Percentiles rank a stretch among this genome's conserved stretches.
Evolutionary conservation across 2,329 filamentous ascomycete species (phyloP).

Genomic region (Pseudonectria buxi): DNA sequence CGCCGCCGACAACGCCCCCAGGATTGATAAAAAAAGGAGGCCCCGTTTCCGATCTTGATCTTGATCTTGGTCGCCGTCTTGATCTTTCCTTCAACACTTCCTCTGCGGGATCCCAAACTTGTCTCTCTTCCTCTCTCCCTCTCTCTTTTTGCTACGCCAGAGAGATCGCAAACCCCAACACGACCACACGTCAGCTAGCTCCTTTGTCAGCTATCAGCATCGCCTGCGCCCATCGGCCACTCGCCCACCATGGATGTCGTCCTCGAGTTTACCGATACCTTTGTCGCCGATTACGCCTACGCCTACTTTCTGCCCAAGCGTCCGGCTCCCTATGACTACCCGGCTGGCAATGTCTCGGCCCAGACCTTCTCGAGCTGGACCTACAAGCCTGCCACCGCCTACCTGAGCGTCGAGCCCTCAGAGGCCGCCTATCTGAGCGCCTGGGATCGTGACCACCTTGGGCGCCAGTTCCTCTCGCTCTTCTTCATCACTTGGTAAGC

Average conservation of each 20-base stretch:
- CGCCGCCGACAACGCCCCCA: too few species aligned
- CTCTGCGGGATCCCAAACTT: too few species aligned
- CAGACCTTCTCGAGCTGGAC: conserved; percentile 54
- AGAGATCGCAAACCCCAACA: neutral
- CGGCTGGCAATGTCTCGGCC: conserved; percentile 47
- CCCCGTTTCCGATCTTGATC: neutral
- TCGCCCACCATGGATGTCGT: conserved; percentile 74
- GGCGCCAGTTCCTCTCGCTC: conserved; percentile 66
- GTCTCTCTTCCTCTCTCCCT: too few species aligned
- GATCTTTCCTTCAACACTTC: too few species aligned
- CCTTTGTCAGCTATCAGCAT: too few species aligned
- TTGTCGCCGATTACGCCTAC: conserved; percentile 73
- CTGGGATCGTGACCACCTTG: conserved; percentile 70
- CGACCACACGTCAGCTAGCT: too few species aligned
- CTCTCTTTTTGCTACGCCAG: neutral
- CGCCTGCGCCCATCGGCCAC: neutral
- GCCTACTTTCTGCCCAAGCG: conserved; percentile 60
- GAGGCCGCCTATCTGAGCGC: conserved; percentile 73
- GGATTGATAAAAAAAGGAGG: conserved; percentile 11
- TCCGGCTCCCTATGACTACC: conserved; percentile 45
- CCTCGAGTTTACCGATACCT: conserved; percentile 78
- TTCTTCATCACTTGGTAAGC: conserved; percentile 81
- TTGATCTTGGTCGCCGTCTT: neutral
- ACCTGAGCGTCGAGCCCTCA: conserved; percentile 62
- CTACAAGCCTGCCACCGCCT: conserved; percentile 67